Evolutionary conservation across 2,329 filamentous ascomycete genomes (phyloP), one percentile per base, ranked within the genome.

Genomic region (Aspergillus amoenus): DNA sequence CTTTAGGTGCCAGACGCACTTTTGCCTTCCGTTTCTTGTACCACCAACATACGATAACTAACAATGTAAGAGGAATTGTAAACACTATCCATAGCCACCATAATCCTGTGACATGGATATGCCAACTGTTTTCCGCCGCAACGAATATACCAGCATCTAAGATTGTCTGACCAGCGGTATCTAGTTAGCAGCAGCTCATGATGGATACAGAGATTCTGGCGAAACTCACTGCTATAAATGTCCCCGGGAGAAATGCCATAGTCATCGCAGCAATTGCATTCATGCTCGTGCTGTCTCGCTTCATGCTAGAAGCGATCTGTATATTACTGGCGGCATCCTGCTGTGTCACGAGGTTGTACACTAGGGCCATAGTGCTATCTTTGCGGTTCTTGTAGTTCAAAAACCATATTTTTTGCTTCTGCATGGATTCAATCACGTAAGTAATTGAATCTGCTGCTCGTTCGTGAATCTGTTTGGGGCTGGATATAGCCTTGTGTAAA

Each of bases 201-300:
- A 15, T n/a, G 21, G 21, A 15, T 30, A 30, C 3, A 9, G 12
- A 37, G 34, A 37, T 37, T 5, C 15, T n/a, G 15, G 15, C 5
- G 13, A n/a, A 21, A 47, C 51, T 34, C 21, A 55, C 52, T 11
- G 63, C 63, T 9, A 56, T 55, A 48, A 66, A 66, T 8, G 66
- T 64, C 5, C 62, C 64, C 1, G 65, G 66, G 12, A 69, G 30
- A 49, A 73, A 73, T 0, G 68, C 56, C 69, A 73, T 70, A 3
- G 71, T 73, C 52, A 73, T 30, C 3, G 58, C 56, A 0, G 71
- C 68, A 41, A 74, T 73, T 1, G 62, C 61, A 21, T 65, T 70
- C 71, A 72, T 72, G 32, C 60, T 65, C 0, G 66, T 66, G 42
- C 67, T 70, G 27, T 72, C 67, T 27, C 57, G 57, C 55, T 70